Base-by-base conservation (phyloP, 306 rosid genomes). In the Dryas alaskensis region DNA sequence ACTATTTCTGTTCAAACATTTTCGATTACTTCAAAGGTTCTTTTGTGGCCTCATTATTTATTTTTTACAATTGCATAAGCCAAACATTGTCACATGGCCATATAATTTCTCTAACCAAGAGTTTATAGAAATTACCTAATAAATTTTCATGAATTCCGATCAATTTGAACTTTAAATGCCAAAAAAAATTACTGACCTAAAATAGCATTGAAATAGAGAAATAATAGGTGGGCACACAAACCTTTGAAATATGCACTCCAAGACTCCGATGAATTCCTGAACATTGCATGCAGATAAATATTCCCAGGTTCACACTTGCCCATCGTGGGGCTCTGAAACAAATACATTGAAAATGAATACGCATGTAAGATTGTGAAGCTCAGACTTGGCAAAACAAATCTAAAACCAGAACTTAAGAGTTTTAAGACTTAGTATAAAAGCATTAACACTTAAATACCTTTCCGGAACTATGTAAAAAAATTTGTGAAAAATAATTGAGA, bases 191-290 rank as follows among this genome's bases (percentile, higher is more conserved):
- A 45, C 65, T 31, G n/a, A n/a, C n/a, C 31, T 17, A 7, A 13
- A 46, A 12, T 39, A 70, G 57, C 31, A 51, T 11, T 10, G 40
- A 65, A 53, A 27, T 46, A 67, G 63, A 69, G 22, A 22, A 40
- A 27, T 52, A 27, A 45, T 3, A 40, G 46, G 31, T 12, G 45
- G 46, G 16, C 2, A 60, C 40, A 63, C 40, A 73, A 69, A 93
- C 98, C 97, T 93, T 75, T 67, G 98, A 93, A 79, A 93, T 89
- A 83, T 93, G 98, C 59, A 93, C 98, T 69, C 98, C 98, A 60
- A 91, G 98, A 80, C 96, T 87, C 49, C 98, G 85, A 79, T 93
- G 98, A 81, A 91, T 87, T 81, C 98, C 98, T 16, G 98, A 93
- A 79, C 97, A 93, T 65, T 88, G 97, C 97, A 91, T 79, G 87